Evolutionary conservation across 768 basidiomycete genomes (phyloP).

Genomic region (Termitomyces sp.): DNA sequence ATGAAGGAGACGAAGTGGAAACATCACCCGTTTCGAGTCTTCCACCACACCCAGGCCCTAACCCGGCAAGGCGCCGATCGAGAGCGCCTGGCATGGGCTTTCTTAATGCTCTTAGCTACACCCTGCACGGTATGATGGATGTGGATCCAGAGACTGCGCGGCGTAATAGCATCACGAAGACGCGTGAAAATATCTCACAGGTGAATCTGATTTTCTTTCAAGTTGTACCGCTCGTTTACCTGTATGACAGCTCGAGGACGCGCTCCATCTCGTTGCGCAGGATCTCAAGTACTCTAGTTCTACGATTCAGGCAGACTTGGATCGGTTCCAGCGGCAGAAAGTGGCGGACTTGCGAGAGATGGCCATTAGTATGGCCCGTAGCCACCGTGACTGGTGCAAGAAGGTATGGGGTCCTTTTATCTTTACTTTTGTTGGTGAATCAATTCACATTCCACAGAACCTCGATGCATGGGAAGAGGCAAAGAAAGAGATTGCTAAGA

Average conservation of each 20-base stretch:
- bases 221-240: neutral
- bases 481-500: constrained; percentile 84
- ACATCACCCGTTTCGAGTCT: constrained; percentile 45
- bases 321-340: constrained; percentile 98
- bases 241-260: constrained; percentile 78
- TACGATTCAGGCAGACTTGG: constrained; percentile 95
- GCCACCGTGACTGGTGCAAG: constrained; percentile 95
- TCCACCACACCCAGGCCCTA: constrained; percentile 79
- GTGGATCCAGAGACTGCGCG: constrained; percentile 96
- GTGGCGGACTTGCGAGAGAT: constrained; percentile 95
- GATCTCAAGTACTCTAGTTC: constrained; percentile 96
- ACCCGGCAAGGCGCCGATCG: constrained; percentile 49
- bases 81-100: constrained; percentile 80
- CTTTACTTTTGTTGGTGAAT: neutral
- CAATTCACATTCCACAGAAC: constrained; percentile 53
- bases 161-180: constrained; percentile 90
- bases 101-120: constrained; percentile 88
- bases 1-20: constrained; percentile 19
- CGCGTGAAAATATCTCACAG: constrained; percentile 91
- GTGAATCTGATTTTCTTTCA: constrained; percentile 32
- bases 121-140: constrained; percentile 97
- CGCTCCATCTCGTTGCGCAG: constrained; percentile 84
- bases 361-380: constrained; percentile 84
- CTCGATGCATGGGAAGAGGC: constrained; percentile 97
- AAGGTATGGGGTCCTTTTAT: constrained; percentile 52